Conservation (phyloP, 768 basidiomycete species). For the Pholiota conissans region DNA sequence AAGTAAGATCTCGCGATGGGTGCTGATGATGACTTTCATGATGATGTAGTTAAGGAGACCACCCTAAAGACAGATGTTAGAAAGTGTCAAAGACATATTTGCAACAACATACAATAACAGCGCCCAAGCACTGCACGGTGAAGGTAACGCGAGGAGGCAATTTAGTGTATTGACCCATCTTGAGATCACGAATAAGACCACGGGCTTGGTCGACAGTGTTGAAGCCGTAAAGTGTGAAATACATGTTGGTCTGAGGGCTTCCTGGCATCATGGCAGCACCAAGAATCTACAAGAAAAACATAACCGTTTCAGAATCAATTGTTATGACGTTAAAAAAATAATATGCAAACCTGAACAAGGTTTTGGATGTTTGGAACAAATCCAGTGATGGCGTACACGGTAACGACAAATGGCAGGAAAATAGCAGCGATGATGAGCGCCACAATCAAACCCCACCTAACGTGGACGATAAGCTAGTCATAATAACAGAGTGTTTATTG, state of each 20-base stretch:
- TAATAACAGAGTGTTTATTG: background rate
- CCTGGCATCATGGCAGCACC: slow-evolving; percentile 49
- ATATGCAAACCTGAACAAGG: slow-evolving; percentile 23
- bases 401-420: slow-evolving; percentile 53
- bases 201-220: slow-evolving; percentile 49
- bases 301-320: too few species aligned
- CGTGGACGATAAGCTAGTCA: background rate
- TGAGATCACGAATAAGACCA: slow-evolving; percentile 57
- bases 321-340: too few species aligned
- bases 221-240: slow-evolving; percentile 42
- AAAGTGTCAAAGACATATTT: background rate
- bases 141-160: slow-evolving; percentile 67
- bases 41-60: slow-evolving; percentile 47
- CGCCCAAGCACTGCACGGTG: slow-evolving; percentile 55
- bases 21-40: slow-evolving; percentile 54
- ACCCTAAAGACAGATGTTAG: slow-evolving; percentile 20
- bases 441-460: slow-evolving; percentile 52
- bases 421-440: slow-evolving; percentile 49
- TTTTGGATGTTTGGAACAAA: slow-evolving; percentile 7
- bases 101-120: slow-evolving; percentile 44
- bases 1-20: slow-evolving; percentile 47
- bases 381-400: slow-evolving; percentile 54
- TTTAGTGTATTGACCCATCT: slow-evolving; percentile 56
- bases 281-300: slow-evolving; percentile 36
- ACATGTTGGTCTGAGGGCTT: slow-evolving; percentile 53